Conservation (phyloP, 495 filamentous ascomycete genomes). For the Aspergillus bertholletiae region DNA sequence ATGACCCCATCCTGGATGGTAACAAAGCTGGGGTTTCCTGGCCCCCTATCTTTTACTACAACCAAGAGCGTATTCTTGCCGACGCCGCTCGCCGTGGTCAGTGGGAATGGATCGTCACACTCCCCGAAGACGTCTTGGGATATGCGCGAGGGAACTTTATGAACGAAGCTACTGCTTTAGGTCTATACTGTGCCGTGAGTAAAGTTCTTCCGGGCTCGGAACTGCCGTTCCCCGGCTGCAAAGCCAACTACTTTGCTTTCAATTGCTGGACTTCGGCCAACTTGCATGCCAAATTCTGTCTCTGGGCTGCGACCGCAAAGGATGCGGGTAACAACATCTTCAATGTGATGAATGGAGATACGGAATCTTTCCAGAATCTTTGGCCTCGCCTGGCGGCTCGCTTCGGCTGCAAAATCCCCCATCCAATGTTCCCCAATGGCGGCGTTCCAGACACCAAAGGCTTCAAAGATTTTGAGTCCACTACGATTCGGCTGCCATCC, state of each 20-base stretch:
- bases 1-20: constrained; percentile 37
- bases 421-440: constrained; percentile 40
- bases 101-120: constrained; percentile 46
- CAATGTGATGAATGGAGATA: constrained; percentile 55
- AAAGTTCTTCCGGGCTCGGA: constrained; percentile 42
- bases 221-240: constrained; percentile 46
- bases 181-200: constrained; percentile 46
- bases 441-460: constrained; percentile 4
- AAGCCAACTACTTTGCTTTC: constrained; percentile 45
- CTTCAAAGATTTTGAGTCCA: constrained; percentile 12
- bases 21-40: constrained; percentile 11
- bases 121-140: constrained; percentile 53
- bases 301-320: constrained; percentile 47
- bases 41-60: constrained; percentile 37
- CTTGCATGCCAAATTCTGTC: constrained; percentile 49
- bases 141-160: constrained; percentile 49
- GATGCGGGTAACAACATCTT: constrained; percentile 49
- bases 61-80: constrained; percentile 40
- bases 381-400: constrained; percentile 50
- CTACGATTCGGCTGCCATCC: constrained; percentile 23
- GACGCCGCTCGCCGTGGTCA: constrained; percentile 25
- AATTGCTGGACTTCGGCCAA: constrained; percentile 49
- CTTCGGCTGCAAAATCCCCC: constrained; percentile 42
- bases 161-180: constrained; percentile 49
- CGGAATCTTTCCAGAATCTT: constrained; percentile 50